These are phyloP conservation scores for Pinus taeda DNA, from an alignment of 75 land plant genomes.

Conservation along the genomic window DNA sequence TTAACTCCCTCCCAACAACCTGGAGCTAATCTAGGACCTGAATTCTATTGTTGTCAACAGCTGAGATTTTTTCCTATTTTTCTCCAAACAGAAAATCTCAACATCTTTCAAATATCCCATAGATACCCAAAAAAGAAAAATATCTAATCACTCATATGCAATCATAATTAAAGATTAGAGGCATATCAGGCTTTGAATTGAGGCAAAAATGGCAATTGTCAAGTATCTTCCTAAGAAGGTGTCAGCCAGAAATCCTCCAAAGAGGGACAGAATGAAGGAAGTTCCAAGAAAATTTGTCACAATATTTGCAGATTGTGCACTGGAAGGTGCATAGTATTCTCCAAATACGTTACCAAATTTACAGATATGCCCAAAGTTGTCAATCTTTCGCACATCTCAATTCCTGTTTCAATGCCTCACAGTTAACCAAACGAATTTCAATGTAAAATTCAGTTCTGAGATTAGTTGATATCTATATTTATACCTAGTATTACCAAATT, in stretches of 20 bases:
- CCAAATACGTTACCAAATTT: slow-evolving; percentile 71
- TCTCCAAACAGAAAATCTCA: too few species aligned
- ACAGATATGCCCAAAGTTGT: slow-evolving; percentile 76
- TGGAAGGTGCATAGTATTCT: slow-evolving; percentile 45
- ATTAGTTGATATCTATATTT: not conserved
- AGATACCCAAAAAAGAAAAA: too few species aligned
- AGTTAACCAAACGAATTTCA: not conserved
- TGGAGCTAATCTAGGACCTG: too few species aligned
- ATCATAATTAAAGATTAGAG: not conserved
- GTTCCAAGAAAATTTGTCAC: slow-evolving; percentile 88
- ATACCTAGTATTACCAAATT: slow-evolving; percentile 71
- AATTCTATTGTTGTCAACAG: too few species aligned
- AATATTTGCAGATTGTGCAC: slow-evolving; percentile 56
- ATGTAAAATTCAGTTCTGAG: not conserved
- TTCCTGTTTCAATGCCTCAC: slow-evolving; percentile 28
- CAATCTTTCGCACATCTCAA: slow-evolving; percentile 75
- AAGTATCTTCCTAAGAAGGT: slow-evolving; percentile 73
- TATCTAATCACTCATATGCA: not conserved
- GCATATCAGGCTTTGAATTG: slow-evolving; percentile 39
- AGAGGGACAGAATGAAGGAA: slow-evolving; percentile 67
- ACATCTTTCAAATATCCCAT: too few species aligned
- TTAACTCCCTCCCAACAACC: too few species aligned
- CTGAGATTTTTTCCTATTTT: too few species aligned
- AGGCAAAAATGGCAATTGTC: slow-evolving; percentile 60
- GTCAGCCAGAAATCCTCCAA: slow-evolving; percentile 89